phyloP scores from a whole-genome alignment of 257 asterid species.

The Solanum acaule region DNA sequence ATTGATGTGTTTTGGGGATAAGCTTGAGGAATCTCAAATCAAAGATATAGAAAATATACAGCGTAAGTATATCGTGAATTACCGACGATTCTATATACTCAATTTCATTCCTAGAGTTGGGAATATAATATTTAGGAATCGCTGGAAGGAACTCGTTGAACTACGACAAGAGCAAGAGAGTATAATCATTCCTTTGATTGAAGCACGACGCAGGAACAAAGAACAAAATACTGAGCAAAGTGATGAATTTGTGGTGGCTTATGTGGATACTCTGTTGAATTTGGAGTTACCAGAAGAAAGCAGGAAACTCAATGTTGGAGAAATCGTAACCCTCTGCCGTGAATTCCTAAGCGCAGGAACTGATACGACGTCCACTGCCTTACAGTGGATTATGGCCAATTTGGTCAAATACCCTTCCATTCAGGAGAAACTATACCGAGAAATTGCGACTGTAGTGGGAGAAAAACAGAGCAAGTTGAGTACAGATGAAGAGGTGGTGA shows the following conservation, averaged over 20 bases:
- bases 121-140: neutral
- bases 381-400: neutral
- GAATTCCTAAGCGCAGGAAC: neutral
- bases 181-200: neutral
- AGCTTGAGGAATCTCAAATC: neutral
- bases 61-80: neutral
- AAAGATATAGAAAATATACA: neutral
- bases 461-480: neutral
- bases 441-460: neutral
- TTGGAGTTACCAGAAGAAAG: neutral
- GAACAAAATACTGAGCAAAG: neutral
- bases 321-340: neutral
- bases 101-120: neutral
- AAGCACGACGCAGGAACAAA: neutral
- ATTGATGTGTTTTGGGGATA: neutral
- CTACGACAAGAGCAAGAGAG: neutral
- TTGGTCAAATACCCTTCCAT: neutral
- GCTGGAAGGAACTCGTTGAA: neutral
- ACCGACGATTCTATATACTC: neutral
- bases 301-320: neutral
- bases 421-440: neutral
- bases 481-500: neutral
- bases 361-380: neutral
- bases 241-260: neutral
- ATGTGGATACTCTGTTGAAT: neutral